Evolutionary conservation across 495 filamentous ascomycete species (phyloP).

Genomic region (Penicillium macrosclerotiorum): DNA sequence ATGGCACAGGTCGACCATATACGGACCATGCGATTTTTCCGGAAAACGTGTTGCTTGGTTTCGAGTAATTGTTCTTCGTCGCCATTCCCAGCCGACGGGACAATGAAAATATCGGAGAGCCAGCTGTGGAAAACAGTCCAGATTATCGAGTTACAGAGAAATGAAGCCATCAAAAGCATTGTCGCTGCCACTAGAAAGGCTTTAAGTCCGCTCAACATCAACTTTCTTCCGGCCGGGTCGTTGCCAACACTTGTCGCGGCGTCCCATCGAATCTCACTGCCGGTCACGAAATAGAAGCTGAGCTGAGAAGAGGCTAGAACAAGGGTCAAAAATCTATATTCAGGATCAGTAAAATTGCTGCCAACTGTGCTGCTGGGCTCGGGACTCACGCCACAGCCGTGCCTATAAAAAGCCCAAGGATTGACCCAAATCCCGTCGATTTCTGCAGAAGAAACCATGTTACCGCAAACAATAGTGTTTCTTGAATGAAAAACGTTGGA

Average conservation of each 20-base stretch:
- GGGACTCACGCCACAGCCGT: constrained; percentile 12
- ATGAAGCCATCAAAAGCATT: constrained; percentile 11
- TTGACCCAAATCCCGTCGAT: constrained; percentile 1
- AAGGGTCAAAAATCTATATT: constrained; percentile 14
- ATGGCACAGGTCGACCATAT: constrained; percentile 10
- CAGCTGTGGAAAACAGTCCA: constrained; percentile 8
- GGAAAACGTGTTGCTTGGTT: background rate
- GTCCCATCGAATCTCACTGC: constrained; percentile 27
- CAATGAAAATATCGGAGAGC: constrained; percentile 11
- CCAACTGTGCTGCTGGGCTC: background rate
- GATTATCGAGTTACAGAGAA: constrained; percentile 10
- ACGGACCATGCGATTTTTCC: background rate
- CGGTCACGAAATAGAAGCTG: constrained; percentile 25
- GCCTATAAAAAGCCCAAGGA: constrained; percentile 1
- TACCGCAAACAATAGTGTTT: constrained; percentile 9
- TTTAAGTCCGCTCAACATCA: constrained; percentile 23
- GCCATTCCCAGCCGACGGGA: background rate
- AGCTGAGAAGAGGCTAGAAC: constrained; percentile 20
- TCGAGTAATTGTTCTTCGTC: constrained; percentile 6
- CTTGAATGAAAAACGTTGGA: constrained; percentile 24
- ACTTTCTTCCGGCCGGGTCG: constrained; percentile 21
- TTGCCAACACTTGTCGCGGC: constrained; percentile 21
- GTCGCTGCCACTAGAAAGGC: constrained; percentile 17
- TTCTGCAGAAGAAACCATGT: constrained; percentile 18
- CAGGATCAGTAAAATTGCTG: background rate